Evolutionary conservation across 2,329 filamentous ascomycete genomes (phyloP).

Genomic region (Sporothrix globosa): DNA sequence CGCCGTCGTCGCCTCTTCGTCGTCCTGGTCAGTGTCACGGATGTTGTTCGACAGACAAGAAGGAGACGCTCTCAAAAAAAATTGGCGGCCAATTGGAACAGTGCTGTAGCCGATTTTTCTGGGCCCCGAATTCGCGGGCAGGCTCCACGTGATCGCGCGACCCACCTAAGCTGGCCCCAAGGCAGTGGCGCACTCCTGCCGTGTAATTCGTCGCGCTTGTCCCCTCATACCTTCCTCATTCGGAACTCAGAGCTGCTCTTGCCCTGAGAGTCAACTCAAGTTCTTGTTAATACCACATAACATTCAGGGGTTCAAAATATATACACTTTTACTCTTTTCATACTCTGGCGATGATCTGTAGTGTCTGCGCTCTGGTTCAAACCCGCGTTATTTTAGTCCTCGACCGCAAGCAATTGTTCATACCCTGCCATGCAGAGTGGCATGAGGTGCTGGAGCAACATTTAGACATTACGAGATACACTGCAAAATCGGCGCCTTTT

Average conservation of each 20-base stretch:
- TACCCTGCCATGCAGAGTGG: background rate
- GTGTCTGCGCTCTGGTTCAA: too few species aligned
- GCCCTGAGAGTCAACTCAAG: slow-evolving; percentile 19
- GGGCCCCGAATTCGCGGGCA: background rate
- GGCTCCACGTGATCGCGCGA: slow-evolving; percentile 14
- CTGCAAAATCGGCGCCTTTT: background rate
- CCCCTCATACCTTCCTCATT: slow-evolving; percentile 33
- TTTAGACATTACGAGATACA: background rate
- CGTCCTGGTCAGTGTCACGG: slow-evolving; percentile 22
- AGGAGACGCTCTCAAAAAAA: slow-evolving; percentile 31
- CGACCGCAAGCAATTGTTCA: background rate
- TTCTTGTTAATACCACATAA: background rate
- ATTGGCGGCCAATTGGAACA: slow-evolving; percentile 29
- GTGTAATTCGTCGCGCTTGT: slow-evolving; percentile 25
- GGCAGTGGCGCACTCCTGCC: background rate
- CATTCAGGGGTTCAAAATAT: slow-evolving; percentile 2
- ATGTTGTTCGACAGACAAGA: slow-evolving; percentile 13
- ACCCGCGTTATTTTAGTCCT: background rate
- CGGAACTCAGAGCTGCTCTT: slow-evolving; percentile 29
- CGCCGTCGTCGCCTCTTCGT: background rate
- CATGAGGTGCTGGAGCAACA: background rate
- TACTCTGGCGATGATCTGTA: too few species aligned
- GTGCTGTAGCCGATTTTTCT: slow-evolving; percentile 23
- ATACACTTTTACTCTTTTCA: too few species aligned
- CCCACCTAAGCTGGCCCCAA: background rate